Conservation (phyloP, 495 filamentous ascomycete genomes). For the Aspergillus sclerotioniger region DNA sequence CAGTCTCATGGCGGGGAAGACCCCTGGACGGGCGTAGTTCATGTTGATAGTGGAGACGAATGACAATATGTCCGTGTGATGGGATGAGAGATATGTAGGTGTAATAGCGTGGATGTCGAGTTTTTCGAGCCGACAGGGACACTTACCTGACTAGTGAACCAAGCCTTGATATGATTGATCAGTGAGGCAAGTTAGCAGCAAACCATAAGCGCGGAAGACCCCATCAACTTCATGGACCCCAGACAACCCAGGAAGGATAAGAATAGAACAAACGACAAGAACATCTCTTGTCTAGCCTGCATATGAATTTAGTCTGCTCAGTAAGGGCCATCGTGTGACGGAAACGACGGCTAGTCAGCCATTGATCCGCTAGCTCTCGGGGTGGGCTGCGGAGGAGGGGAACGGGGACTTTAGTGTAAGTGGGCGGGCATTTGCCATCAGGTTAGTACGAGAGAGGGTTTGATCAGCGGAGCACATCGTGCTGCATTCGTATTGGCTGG, state of each 20-base stretch:
- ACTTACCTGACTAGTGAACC: background rate
- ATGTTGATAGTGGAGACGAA: background rate
- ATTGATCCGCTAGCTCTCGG: background rate
- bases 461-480: background rate
- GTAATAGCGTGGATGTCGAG: background rate
- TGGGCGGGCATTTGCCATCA: background rate
- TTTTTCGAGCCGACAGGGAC: background rate
- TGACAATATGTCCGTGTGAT: background rate
- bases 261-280: background rate
- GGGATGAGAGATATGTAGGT: background rate
- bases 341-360: background rate
- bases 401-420: background rate
- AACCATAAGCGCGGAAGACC: background rate
- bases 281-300: background rate
- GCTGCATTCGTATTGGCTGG: background rate
- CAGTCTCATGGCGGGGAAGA: background rate
- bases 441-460: background rate
- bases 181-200: background rate
- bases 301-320: background rate
- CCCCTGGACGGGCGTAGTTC: background rate
- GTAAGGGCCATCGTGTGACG: background rate
- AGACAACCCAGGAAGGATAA: background rate
- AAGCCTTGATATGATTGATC: background rate
- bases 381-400: background rate
- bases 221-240: background rate